These are phyloP conservation scores for Oidium heveae DNA, from an alignment of 2,329 filamentous ascomycete genomes.

Conservation along the genomic window DNA sequence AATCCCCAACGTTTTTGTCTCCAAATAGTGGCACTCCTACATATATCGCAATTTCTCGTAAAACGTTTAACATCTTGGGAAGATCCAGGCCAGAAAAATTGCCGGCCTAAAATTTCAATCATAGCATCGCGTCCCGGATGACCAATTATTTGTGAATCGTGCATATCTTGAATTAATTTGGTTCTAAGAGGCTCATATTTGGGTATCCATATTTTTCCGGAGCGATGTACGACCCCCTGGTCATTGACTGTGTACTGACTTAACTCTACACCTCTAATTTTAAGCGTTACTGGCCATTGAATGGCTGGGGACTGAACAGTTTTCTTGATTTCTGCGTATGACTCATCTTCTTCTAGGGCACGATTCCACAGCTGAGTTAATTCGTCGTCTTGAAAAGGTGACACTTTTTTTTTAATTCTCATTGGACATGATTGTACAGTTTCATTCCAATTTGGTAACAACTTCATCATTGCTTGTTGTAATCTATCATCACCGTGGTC, in stretches of 20 bases:
- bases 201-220: not conserved
- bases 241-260: not conserved
- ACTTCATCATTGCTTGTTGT: not conserved
- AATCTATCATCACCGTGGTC: not conserved
- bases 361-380: not conserved
- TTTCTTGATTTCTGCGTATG: not conserved
- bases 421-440: too few species aligned
- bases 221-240: not conserved
- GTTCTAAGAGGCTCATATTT: not conserved
- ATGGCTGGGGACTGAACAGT: not conserved
- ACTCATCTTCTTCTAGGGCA: not conserved
- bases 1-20: slow-evolving; percentile 1
- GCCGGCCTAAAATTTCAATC: not conserved
- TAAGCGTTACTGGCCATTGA: not conserved
- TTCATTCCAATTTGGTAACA: not conserved
- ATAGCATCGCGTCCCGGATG: too few species aligned
- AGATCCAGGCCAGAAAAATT: not conserved
- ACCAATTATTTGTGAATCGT: not conserved
- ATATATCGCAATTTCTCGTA: not conserved
- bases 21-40: not conserved
- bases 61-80: not conserved
- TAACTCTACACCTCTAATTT: not conserved
- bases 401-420: not conserved
- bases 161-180: not conserved
- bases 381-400: not conserved